Evolutionary conservation across 202 grass and related monocot species (phyloP).

Genomic region (Dendrocalamus latiflorus): DNA sequence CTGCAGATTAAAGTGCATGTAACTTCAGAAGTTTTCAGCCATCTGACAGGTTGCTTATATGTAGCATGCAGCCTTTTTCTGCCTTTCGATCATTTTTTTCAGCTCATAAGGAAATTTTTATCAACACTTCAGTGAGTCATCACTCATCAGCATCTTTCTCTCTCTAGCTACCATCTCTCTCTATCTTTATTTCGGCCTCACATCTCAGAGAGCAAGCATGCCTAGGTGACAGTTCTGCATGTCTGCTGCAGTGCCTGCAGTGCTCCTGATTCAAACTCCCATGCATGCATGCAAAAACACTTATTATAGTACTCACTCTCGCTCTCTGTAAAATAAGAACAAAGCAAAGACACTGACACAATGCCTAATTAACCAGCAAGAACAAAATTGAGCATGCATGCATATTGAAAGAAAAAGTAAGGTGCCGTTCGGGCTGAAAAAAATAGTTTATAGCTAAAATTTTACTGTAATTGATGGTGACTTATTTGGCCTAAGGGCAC

Average conservation of each 20-base stretch:
- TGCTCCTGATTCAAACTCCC: constrained; percentile 6
- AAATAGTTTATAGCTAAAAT: too few species aligned
- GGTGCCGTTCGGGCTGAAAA: too few species aligned
- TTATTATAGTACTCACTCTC: not conserved
- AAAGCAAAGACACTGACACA: not conserved
- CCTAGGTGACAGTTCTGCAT: too few species aligned
- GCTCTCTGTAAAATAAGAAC: not conserved
- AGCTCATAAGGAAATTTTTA: constrained; percentile 2
- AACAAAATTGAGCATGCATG: not conserved
- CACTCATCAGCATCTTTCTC: not conserved
- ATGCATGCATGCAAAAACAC: constrained; percentile 4
- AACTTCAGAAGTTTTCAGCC: not conserved
- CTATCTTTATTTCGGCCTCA: not conserved
- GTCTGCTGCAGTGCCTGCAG: not conserved
- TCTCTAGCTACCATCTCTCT: not conserved
- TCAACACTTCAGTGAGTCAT: constrained; percentile 5
- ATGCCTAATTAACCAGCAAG: not conserved
- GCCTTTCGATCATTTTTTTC: constrained; percentile 7
- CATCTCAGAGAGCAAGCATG: not conserved
- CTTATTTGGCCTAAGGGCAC: too few species aligned
- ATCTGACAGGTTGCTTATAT: not conserved
- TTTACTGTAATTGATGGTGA: too few species aligned
- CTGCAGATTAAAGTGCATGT: not conserved
- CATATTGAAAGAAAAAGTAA: not conserved
- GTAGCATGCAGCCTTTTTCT: not conserved